A percentile compares a stretch with the other conserved stretches of the same genome.
Evolutionary conservation across 306 rosid genomes (phyloP).

Genomic region (Notholithocarpus densiflorus): DNA sequence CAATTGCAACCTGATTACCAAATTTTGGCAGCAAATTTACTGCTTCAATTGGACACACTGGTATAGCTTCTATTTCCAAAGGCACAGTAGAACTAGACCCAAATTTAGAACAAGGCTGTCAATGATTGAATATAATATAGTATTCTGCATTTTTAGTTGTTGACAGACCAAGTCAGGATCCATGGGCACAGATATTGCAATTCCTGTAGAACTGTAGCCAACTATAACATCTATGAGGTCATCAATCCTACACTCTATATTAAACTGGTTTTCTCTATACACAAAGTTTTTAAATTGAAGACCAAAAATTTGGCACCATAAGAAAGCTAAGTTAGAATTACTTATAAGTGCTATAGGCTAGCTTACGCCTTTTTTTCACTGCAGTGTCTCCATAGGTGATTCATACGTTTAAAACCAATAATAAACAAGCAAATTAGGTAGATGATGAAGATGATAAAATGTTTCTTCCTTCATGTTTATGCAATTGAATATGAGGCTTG

Average conservation of each 20-base stretch:
- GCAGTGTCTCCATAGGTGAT: not conserved
- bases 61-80: constrained; percentile 30
- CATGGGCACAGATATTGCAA: no score
- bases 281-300: not conserved
- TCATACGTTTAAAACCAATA: not conserved
- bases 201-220: not conserved
- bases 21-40: constrained; percentile 62
- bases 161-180: no score
- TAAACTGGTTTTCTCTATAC: not conserved
- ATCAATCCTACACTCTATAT: not conserved
- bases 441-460: not conserved
- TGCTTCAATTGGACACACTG: constrained; percentile 62
- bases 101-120: not conserved
- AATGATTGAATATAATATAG: no score
- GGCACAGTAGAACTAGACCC: not conserved
- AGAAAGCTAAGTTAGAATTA: not conserved
- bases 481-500: not conserved
- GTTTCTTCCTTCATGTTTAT: not conserved
- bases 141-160: no score
- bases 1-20: constrained; percentile 63
- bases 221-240: not conserved
- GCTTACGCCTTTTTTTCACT: not conserved
- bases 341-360: not conserved
- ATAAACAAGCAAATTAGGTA: not conserved
- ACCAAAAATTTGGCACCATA: not conserved